Conservation (phyloP, 805 yeast species). For the Candida dajiaensis region DNA sequence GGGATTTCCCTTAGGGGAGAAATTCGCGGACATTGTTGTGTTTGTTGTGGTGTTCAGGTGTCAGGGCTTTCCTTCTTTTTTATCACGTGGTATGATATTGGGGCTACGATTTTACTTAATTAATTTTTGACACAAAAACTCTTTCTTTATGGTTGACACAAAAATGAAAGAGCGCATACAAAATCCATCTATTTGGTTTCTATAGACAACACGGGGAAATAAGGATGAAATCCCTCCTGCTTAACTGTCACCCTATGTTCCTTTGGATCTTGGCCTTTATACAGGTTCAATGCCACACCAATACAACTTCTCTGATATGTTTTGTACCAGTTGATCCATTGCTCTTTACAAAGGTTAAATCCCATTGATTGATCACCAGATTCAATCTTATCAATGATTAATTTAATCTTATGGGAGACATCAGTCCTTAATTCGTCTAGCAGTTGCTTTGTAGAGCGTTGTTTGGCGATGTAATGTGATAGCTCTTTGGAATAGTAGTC, state of each 20-base stretch:
- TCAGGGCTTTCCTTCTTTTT: background rate
- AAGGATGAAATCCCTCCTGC: slow-evolving; percentile 35
- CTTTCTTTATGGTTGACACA: background rate
- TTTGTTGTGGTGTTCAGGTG: background rate
- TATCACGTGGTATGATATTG: background rate
- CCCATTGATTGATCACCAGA: slow-evolving; percentile 14
- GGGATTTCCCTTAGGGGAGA: background rate
- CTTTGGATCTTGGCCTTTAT: slow-evolving; percentile 3
- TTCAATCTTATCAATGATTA: slow-evolving; percentile 13
- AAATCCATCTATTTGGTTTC: slow-evolving; percentile 4
- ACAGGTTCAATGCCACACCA: slow-evolving; percentile 17
- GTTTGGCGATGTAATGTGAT: slow-evolving; percentile 9
- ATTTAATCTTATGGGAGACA: slow-evolving; percentile 7
- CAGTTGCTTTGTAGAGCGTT: slow-evolving; percentile 4
- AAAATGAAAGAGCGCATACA: too few relatives aligned
- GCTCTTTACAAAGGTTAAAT: slow-evolving; percentile 23
- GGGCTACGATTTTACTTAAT: background rate
- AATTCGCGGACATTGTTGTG: background rate
- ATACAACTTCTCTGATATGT: slow-evolving; percentile 26
- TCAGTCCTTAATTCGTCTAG: slow-evolving; percentile 3
- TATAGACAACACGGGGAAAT: slow-evolving; percentile 37
- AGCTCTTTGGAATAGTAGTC: slow-evolving; percentile 20
- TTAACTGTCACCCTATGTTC: slow-evolving; percentile 22
- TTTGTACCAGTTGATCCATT: slow-evolving; percentile 27
- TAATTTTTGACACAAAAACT: background rate